These are phyloP conservation scores for Carallia brachiata DNA, from an alignment of 345 rosid species.

Conservation along the genomic window DNA sequence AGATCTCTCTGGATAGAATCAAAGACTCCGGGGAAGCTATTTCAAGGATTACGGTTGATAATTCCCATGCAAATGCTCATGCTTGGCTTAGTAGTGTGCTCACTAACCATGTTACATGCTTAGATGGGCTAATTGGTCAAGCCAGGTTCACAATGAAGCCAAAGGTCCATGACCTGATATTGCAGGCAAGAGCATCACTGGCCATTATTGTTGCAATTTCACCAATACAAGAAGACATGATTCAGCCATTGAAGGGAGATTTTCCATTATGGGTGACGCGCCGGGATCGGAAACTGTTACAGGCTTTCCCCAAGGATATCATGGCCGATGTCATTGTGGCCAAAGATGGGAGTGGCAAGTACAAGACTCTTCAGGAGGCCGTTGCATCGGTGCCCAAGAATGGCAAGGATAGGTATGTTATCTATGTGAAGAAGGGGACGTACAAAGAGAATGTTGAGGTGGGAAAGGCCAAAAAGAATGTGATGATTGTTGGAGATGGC, in stretches of 20 bases:
- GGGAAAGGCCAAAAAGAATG: slow-evolving; percentile 16
- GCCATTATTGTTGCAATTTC: slow-evolving; percentile 17
- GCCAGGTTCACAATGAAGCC: slow-evolving; percentile 12
- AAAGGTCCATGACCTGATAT: slow-evolving; percentile 2
- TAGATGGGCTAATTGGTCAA: slow-evolving; percentile 16
- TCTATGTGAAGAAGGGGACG: slow-evolving; percentile 22
- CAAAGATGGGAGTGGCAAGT: slow-evolving; percentile 25
- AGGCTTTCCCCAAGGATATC: not conserved
- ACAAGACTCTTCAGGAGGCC: slow-evolving; percentile 15
- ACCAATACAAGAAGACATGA: not conserved
- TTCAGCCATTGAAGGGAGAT: slow-evolving; percentile 8
- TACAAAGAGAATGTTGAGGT: slow-evolving; percentile 20
- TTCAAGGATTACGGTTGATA: not conserved
- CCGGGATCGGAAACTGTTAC: slow-evolving; percentile 11
- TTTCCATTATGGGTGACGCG: slow-evolving; percentile 18
- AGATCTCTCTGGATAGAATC: slow-evolving; percentile 46
- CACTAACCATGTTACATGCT: slow-evolving; percentile 22
- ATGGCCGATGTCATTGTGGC: slow-evolving; percentile 18
- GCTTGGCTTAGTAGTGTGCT: slow-evolving; percentile 23
- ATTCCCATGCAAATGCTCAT: slow-evolving; percentile 13
- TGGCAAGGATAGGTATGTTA: slow-evolving; percentile 14
- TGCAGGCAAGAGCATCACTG: slow-evolving; percentile 12
- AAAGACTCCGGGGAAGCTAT: slow-evolving; percentile 9
- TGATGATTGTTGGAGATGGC: slow-evolving; percentile 23
- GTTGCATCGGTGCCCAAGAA: slow-evolving; percentile 18